Evolutionary conservation across 768 basidiomycete genomes (phyloP), one percentile per base, ranked within the genome.

Genomic region (Lactifluus subvellereus): DNA sequence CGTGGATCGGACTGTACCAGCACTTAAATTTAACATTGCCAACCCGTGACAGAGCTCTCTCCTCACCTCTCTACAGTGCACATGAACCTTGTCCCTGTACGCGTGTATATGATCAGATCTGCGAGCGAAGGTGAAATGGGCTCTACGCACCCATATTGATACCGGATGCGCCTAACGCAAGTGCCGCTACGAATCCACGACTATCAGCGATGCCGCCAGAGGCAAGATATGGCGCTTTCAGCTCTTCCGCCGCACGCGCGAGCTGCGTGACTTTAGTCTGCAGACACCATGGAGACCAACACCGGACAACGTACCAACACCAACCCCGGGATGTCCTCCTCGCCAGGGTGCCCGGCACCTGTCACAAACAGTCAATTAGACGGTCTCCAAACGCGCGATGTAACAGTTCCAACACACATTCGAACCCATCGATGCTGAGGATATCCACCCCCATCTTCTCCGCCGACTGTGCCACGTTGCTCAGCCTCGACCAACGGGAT

Each of bases 301-400:
- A 51, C n/a, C 22, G 22, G 27, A 14, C 20, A 53, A 58, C 37
- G 27, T 67, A 92, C 92, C 76, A 97, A 74, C 3, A 97, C 88
- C 27, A 96, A 70, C 4, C 89, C 90, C 3, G 91, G 90, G 27
- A 97, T 89, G 71, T 97, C 95, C 48, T 96, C 91, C 71, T 97
- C 95, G 65, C 95, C 95, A 18, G 93, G 93, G 73, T 94, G 92
- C 30, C 94, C 94, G 35, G 93, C 94, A 71, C 91, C 91, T 93
- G 69, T n/a, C 13, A 1, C 66, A 42, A 8, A 49, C 47, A 61
- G 64, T 69, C 65, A 64, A 54, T 27, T 27, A 27, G 48, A 57
- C 58, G n/a, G 58, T 52, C 30, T n/a, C 16, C 27, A 54, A 43
- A 13, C 20, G 5, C 54, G 11, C 30, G 32, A 55, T 45, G 33